A percentile compares a stretch with the other conserved stretches of the same genome.
phyloP scores from a whole-genome alignment of 2,329 filamentous ascomycete genomes.

The Botrytis elliptica region DNA sequence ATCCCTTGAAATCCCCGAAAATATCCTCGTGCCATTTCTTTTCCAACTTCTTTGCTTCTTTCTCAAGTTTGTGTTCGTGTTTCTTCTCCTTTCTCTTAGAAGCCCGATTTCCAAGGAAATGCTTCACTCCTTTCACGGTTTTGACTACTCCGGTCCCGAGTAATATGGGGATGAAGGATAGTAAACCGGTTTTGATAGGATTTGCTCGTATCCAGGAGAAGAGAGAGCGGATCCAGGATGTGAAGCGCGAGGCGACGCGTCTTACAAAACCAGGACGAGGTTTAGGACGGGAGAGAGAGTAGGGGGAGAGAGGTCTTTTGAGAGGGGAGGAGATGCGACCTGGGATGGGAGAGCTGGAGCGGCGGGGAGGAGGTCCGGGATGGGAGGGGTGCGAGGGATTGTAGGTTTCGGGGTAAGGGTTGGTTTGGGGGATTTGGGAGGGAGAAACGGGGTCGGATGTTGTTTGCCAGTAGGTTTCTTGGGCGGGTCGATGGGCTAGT shows the following conservation, averaged over 20 bases:
- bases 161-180: constrained; percentile 32
- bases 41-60: constrained; percentile 12
- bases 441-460: constrained; percentile 20
- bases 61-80: not conserved
- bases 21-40: constrained; percentile 29
- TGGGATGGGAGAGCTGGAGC: constrained; percentile 19
- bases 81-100: not conserved
- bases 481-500: constrained; percentile 18
- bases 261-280: constrained; percentile 32
- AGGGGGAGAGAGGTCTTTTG: constrained; percentile 31
- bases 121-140: constrained; percentile 6
- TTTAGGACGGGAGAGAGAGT: constrained; percentile 31
- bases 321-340: constrained; percentile 29
- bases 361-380: constrained; percentile 3
- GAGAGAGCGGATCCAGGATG: constrained; percentile 24
- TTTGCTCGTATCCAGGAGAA: constrained; percentile 31
- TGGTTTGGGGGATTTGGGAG: not conserved
- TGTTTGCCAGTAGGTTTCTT: constrained; percentile 26
- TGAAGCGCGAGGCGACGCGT: constrained; percentile 29
- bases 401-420: not conserved
- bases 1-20: constrained; percentile 33
- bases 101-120: not conserved
- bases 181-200: constrained; percentile 31
- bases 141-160: constrained; percentile 27
- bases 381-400: not conserved